Conservation (phyloP, 495 filamentous ascomycete species). For the Margaritispora aquatica region DNA sequence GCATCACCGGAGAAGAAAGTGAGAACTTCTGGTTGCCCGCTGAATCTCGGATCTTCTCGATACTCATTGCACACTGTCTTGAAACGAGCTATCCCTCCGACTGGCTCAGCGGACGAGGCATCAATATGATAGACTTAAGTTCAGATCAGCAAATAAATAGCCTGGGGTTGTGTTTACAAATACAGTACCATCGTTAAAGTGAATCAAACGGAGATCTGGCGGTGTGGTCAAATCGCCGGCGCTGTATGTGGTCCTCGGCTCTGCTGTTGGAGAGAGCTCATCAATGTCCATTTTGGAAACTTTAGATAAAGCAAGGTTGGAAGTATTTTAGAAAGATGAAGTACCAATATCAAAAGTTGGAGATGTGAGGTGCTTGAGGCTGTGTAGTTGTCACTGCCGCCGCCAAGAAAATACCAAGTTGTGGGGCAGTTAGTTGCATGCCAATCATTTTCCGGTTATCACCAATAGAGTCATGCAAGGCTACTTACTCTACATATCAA, state of each 20-base stretch:
- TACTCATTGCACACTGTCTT: constrained; percentile 1
- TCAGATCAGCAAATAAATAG: background rate
- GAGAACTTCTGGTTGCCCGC: background rate
- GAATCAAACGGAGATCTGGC: background rate
- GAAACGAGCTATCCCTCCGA: background rate
- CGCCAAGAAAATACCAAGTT: too few relatives aligned
- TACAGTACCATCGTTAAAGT: background rate
- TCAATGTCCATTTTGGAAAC: background rate
- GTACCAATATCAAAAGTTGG: too few relatives aligned
- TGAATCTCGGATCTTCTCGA: background rate
- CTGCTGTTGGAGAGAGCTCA: background rate
- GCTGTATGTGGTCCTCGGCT: background rate
- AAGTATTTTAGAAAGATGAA: too few relatives aligned
- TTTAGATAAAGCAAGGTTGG: too few relatives aligned
- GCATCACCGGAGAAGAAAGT: constrained; percentile 1
- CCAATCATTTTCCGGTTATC: too few relatives aligned
- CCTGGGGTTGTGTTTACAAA: background rate
- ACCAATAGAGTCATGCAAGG: too few relatives aligned
- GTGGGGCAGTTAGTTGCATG: too few relatives aligned
- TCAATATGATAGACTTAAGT: background rate
- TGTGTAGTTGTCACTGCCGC: too few relatives aligned
- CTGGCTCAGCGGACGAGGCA: background rate
- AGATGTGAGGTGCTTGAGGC: too few relatives aligned
- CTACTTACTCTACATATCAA: too few relatives aligned
- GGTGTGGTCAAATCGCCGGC: background rate